Conservation (phyloP, 1,284 basidiomycete species). For the Trichosporon coremiiforme region DNA sequence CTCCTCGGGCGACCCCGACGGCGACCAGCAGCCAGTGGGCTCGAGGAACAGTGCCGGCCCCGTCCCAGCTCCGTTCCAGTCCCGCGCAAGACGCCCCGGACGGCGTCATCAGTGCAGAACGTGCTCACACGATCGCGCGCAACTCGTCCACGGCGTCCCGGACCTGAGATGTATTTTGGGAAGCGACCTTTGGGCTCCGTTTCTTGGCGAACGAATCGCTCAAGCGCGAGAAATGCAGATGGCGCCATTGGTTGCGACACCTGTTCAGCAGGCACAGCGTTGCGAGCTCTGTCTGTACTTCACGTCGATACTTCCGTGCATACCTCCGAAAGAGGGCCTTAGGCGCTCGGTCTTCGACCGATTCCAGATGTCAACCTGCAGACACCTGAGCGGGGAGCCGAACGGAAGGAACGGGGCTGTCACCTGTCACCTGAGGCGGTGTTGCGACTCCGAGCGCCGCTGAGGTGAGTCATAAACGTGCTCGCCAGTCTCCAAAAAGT, state of each 20-base stretch:
- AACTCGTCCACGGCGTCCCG: not conserved
- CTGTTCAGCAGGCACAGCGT: not conserved
- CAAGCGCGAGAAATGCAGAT: not conserved
- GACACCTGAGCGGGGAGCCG: not conserved
- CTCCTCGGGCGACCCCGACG: not conserved
- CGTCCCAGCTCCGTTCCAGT: not conserved
- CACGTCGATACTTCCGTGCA: not conserved
- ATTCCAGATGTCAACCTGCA: not conserved
- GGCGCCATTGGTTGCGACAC: not conserved
- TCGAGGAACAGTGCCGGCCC: not conserved
- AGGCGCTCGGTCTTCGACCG: not conserved
- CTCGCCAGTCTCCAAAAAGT: no score
- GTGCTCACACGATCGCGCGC: constrained; percentile 16
- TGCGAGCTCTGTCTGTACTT: not conserved
- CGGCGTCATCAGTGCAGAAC: constrained; percentile 2
- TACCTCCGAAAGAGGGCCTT: not conserved
- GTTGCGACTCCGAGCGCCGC: not conserved
- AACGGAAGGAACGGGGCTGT: no score
- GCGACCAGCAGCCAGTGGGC: not conserved
- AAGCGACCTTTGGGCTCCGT: not conserved
- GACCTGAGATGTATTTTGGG: constrained; percentile 1
- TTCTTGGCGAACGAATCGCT: not conserved
- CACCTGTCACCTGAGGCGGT: not conserved
- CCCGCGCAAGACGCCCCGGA: not conserved
- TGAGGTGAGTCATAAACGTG: not conserved